Conservation (phyloP, 768 basidiomycete species). For the Leccinum barrowsii region DNA sequence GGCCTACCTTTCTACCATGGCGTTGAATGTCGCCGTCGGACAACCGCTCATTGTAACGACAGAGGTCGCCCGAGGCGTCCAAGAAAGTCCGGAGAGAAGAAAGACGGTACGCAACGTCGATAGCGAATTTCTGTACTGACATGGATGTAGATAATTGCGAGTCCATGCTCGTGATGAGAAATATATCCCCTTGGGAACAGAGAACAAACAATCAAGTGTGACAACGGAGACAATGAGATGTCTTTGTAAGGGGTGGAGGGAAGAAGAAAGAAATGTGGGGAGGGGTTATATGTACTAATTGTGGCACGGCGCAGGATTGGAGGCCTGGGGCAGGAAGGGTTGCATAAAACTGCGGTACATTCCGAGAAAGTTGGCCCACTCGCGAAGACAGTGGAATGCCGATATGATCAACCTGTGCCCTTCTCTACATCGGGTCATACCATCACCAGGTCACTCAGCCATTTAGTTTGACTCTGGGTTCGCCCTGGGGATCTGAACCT, state of each 20-base stretch:
- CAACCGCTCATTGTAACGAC: constrained; percentile 15
- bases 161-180: constrained; percentile 14
- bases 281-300: constrained; percentile 25
- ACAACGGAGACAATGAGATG: constrained; percentile 3
- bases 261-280: constrained; percentile 4
- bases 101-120: constrained; percentile 29
- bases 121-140: constrained; percentile 25
- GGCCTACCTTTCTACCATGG: constrained; percentile 27
- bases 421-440: constrained; percentile 4
- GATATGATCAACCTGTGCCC: constrained; percentile 15
- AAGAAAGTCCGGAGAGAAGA: constrained; percentile 30
- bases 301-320: constrained; percentile 25
- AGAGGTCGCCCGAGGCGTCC: constrained; percentile 27
- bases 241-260: background rate
- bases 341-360: constrained; percentile 32
- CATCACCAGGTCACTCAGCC: constrained; percentile 10
- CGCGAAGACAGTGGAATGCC: constrained; percentile 9
- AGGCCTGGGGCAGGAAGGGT: constrained; percentile 11
- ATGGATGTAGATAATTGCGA: constrained; percentile 11
- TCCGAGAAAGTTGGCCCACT: constrained; percentile 23
- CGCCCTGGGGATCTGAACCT: constrained; percentile 6
- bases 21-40: constrained; percentile 20
- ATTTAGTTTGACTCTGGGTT: constrained; percentile 1
- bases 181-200: constrained; percentile 17
- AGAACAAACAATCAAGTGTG: constrained; percentile 11